Evolutionary conservation across 2,329 filamentous ascomycete genomes (phyloP).

Genomic region (Fusarium vanettenii): DNA sequence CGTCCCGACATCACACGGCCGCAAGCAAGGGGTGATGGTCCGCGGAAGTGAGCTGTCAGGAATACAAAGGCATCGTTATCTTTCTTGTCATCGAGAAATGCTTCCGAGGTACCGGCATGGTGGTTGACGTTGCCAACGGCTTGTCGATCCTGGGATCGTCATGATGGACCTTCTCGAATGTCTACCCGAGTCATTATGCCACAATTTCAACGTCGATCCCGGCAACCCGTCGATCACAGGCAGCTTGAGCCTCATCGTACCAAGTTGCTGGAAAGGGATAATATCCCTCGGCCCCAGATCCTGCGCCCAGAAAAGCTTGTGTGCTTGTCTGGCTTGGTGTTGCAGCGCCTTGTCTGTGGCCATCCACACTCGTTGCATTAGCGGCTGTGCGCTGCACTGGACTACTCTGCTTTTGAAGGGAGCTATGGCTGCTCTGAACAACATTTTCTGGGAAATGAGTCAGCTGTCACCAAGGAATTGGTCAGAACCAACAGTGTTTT

Average conservation of each 20-base stretch:
- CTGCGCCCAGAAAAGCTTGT: neutral
- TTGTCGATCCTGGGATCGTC: neutral
- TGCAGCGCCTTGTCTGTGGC: neutral
- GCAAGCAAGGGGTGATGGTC: neutral
- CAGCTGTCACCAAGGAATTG: neutral
- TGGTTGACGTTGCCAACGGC: neutral
- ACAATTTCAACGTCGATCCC: neutral
- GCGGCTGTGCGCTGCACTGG: neutral
- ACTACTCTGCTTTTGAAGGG: neutral
- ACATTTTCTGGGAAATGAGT: neutral
- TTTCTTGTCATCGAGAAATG: neutral
- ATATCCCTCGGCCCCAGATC: conserved; percentile 8
- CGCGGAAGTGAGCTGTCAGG: neutral
- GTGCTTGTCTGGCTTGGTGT: neutral
- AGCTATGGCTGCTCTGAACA: neutral
- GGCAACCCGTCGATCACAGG: neutral
- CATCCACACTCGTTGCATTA: conserved; percentile 6
- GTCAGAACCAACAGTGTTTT: neutral
- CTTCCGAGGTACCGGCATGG: neutral
- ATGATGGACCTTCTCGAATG: conserved; percentile 7
- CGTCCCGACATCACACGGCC: neutral
- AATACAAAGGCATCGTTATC: neutral
- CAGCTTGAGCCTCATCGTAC: conserved; percentile 4
- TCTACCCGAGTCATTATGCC: neutral
- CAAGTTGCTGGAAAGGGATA: neutral